Conservation (phyloP, 2,329 filamentous ascomycete genomes). For the Diplocarpon rosae region DNA sequence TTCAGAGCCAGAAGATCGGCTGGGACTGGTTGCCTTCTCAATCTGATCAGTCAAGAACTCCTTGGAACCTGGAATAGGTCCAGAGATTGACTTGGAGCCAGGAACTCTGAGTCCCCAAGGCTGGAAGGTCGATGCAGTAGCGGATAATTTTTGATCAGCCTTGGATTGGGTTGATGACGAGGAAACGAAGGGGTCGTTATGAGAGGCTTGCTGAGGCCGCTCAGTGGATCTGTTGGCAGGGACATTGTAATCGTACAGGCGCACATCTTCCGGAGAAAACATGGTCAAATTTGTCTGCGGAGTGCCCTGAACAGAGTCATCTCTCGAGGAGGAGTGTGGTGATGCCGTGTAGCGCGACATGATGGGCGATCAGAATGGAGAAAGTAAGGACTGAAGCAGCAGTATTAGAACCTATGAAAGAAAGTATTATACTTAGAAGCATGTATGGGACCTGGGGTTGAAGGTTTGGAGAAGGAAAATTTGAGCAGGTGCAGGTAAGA, state of each 20-base stretch:
- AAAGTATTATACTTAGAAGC: no score
- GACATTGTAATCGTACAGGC: not conserved
- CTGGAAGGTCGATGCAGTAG: constrained; percentile 51
- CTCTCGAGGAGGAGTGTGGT: constrained; percentile 36
- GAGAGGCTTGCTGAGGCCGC: constrained; percentile 14
- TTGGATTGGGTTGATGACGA: constrained; percentile 26
- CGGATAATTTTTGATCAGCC: constrained; percentile 43
- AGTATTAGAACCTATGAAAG: no score
- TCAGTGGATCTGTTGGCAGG: constrained; percentile 15
- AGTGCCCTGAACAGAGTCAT: constrained; percentile 49
- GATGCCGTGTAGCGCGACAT: constrained; percentile 10
- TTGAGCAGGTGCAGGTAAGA: not conserved
- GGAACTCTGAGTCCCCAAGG: constrained; percentile 30
- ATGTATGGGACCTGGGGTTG: no score
- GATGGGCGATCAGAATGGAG: not conserved
- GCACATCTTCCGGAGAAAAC: constrained; percentile 49
- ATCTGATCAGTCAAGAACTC: constrained; percentile 9
- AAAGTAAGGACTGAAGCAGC: not conserved
- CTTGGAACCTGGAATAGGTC: constrained; percentile 7
- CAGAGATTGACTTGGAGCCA: not conserved
- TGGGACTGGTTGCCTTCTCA: not conserved
- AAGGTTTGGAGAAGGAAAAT: no score
- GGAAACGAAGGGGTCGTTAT: constrained; percentile 40
- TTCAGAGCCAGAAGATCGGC: not conserved
- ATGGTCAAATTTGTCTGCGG: constrained; percentile 53